These are phyloP conservation scores for Wallacemonas collosoma DNA, from an alignment of 208 protist genomes.

Conservation along the genomic window DNA sequence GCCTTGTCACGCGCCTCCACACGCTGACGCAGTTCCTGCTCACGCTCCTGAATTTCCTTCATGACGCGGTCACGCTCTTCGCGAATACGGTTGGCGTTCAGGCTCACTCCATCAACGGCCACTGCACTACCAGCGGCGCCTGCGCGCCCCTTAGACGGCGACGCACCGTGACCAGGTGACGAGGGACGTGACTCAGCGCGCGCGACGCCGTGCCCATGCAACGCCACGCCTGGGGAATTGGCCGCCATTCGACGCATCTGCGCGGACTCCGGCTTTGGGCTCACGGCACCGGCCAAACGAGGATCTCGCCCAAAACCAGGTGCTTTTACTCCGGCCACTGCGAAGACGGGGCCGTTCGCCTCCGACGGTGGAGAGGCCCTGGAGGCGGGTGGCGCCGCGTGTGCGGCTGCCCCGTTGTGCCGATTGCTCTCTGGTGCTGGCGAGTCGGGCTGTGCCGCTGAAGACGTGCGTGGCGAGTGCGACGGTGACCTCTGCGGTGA, in stretches of 20 bases:
- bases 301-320: conserved; percentile 36
- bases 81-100: conserved; percentile 8
- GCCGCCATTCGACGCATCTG: conserved; percentile 1
- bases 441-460: neutral
- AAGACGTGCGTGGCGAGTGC: conserved; percentile 5
- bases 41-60: conserved; percentile 8
- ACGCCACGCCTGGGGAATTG: neutral
- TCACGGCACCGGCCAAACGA: conserved; percentile 9
- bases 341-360: neutral
- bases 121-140: too few relatives aligned
- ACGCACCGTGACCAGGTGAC: neutral
- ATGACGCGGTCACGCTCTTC: conserved; percentile 12
- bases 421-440: neutral
- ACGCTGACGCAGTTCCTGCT: conserved; percentile 7
- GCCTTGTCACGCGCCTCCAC: conserved; percentile 16
- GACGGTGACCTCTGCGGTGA: conserved; percentile 5
- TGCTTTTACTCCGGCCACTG: neutral
- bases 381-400: neutral
- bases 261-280: neutral
- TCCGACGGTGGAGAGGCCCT: neutral
- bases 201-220: neutral
- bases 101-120: neutral
- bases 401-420: neutral
- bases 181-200: neutral
- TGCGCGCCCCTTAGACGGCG: neutral